A percentile compares a stretch with the other conserved stretches of the same genome.
Conservation (phyloP, 2,329 filamentous ascomycete genomes). For the Cyanodermella asteris region DNA sequence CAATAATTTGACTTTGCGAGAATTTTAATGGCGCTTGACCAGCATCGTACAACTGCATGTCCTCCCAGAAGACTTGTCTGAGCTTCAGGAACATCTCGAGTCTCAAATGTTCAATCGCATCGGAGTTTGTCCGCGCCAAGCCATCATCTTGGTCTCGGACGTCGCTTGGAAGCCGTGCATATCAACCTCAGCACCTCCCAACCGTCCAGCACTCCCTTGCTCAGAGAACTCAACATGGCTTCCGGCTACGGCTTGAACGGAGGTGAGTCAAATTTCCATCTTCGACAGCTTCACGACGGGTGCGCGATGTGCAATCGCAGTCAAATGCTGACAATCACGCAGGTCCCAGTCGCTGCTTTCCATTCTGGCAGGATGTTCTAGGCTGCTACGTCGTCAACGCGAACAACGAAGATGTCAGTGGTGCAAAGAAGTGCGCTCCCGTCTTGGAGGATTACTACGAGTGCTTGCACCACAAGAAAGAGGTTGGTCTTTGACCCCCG, state of each 20-base stretch:
- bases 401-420: constrained; percentile 49
- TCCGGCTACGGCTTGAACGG: constrained; percentile 32
- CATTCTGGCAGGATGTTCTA: constrained; percentile 98
- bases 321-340: constrained; percentile 10
- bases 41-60: no score
- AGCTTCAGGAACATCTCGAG: no score
- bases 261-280: constrained; percentile 17
- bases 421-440: constrained; percentile 70
- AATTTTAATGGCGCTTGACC: no score
- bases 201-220: no score
- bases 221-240: constrained; percentile 24
- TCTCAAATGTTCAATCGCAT: no score
- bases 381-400: constrained; percentile 97
- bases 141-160: no score
- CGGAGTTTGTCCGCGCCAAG: no score
- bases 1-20: no score
- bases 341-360: constrained; percentile 72
- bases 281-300: constrained; percentile 8
- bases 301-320: constrained; percentile 6
- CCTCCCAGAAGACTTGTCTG: no score
- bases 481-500: constrained; percentile 50
- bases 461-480: constrained; percentile 96
- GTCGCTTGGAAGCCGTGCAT: no score
- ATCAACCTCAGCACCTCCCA: no score
- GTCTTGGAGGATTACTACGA: constrained; percentile 94